A percentile compares a stretch with the other conserved stretches of the same genome.
phyloP scores from a whole-genome alignment of 352 stramenopile species.

The Phytophthora sojae region DNA sequence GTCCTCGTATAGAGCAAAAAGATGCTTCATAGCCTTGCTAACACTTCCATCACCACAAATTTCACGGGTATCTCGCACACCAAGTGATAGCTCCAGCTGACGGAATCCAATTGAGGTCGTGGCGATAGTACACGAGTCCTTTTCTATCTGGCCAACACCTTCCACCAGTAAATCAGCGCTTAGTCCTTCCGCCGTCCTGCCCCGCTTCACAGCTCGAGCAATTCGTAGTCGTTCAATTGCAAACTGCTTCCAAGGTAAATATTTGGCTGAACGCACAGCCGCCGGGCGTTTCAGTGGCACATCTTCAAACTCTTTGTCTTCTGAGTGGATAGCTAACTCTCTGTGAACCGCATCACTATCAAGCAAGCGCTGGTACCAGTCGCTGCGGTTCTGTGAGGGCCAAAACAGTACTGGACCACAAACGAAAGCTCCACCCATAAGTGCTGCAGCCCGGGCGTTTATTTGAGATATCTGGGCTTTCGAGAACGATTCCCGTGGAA shows the following conservation, averaged over 20 bases:
- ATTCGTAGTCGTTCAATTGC: constrained; percentile 58
- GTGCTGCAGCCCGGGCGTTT: constrained; percentile 27
- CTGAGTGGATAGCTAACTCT: constrained; percentile 3
- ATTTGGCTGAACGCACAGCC: constrained; percentile 47
- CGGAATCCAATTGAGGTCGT: constrained; percentile 28
- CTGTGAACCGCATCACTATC: constrained; percentile 15
- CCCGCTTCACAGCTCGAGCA: constrained; percentile 38
- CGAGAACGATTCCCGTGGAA: background rate
- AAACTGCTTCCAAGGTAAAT: constrained; percentile 68
- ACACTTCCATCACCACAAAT: constrained; percentile 6
- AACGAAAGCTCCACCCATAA: constrained; percentile 11
- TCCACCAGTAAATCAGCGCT: constrained; percentile 13
- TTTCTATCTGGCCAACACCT: constrained; percentile 20
- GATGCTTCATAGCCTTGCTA: constrained; percentile 17
- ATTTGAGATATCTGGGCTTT: constrained; percentile 17
- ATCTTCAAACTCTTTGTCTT: constrained; percentile 8
- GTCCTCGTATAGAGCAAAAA: constrained; percentile 18
- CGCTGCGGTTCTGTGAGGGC: constrained; percentile 26
- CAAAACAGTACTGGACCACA: constrained; percentile 32
- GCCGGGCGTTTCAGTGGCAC: constrained; percentile 2
- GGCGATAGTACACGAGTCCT: constrained; percentile 35
- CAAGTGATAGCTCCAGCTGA: constrained; percentile 46
- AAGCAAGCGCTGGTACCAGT: constrained; percentile 23
- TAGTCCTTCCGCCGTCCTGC: constrained; percentile 12
- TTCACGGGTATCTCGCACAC: constrained; percentile 4